phyloP scores from a whole-genome alignment of 257 asterid species.

The Pogostemon cablin region DNA sequence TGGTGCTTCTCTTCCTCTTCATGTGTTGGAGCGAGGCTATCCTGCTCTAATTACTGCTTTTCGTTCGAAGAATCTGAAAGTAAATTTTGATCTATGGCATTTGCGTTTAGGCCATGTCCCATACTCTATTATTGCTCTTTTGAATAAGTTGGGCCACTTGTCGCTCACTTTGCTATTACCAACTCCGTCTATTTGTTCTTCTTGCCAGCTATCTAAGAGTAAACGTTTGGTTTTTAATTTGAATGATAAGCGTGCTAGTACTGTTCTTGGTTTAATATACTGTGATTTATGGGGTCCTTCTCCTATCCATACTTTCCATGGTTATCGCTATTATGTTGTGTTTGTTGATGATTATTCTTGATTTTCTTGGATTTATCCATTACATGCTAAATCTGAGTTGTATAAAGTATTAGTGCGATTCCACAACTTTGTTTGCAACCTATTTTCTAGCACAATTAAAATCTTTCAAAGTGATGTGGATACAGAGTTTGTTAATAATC shows the following conservation, averaged over 20 bases:
- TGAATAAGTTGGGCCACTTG: neutral
- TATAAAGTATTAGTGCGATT: too few relatives aligned
- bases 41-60: neutral
- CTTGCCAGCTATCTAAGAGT: neutral
- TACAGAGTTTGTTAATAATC: neutral
- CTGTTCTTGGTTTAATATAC: neutral
- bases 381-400: neutral
- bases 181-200: neutral
- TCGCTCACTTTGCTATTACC: neutral
- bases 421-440: neutral
- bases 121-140: neutral
- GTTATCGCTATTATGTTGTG: neutral
- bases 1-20: too few relatives aligned
- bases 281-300: neutral
- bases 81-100: neutral
- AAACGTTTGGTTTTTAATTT: neutral
- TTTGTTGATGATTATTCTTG: conserved; percentile 13
- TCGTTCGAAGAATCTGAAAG: neutral
- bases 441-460: neutral
- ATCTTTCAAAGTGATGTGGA: neutral
- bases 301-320: neutral
- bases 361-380: neutral
- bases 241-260: neutral
- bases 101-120: too few relatives aligned
- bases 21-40: neutral